phyloP scores from a whole-genome alignment of 164 flowering plant species.

The Vitis amurensis region DNA sequence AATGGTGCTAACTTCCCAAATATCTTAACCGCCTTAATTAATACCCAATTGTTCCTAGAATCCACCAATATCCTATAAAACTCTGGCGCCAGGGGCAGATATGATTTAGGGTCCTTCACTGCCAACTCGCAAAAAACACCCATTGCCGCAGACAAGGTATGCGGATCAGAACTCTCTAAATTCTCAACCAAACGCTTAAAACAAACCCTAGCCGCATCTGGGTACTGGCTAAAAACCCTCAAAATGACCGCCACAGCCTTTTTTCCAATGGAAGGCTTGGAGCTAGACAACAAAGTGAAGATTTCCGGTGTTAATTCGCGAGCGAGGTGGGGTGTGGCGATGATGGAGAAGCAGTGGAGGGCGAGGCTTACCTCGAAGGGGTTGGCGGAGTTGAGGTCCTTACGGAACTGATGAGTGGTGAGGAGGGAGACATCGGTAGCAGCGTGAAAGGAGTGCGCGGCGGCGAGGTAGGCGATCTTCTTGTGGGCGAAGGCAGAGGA shows the following conservation, averaged over 20 bases:
- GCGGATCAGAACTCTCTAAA: slow-evolving; percentile 64
- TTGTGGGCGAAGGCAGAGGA: slow-evolving; percentile 59
- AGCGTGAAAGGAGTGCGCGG: slow-evolving; percentile 66
- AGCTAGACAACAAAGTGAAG: slow-evolving; percentile 53
- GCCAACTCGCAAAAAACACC: slow-evolving; percentile 89
- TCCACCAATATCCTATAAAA: slow-evolving; percentile 83
- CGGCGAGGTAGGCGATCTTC: slow-evolving; percentile 70
- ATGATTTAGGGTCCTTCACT: slow-evolving; percentile 56
- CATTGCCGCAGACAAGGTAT: slow-evolving; percentile 55
- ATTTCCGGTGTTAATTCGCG: slow-evolving; percentile 77
- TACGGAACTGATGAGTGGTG: slow-evolving; percentile 81
- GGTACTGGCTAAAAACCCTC: slow-evolving; percentile 63
- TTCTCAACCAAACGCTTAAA: slow-evolving; percentile 89
- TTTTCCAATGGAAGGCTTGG: slow-evolving; percentile 52
- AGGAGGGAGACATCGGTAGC: slow-evolving; percentile 72
- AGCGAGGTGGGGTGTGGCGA: slow-evolving; percentile 62
- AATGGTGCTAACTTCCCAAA: slow-evolving; percentile 62
- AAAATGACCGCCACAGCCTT: slow-evolving; percentile 65
- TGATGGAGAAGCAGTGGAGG: slow-evolving; percentile 58
- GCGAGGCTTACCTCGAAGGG: slow-evolving; percentile 70
- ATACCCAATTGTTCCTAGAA: slow-evolving; percentile 86
- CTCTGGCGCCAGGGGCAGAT: slow-evolving; percentile 88
- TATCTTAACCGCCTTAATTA: slow-evolving; percentile 90
- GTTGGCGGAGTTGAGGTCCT: slow-evolving; percentile 60
- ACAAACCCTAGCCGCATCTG: slow-evolving; percentile 82